A percentile compares a stretch with the other conserved stretches of the same genome.
phyloP scores from a whole-genome alignment of 495 filamentous ascomycete species.

The Trichoderma erinaceum region DNA sequence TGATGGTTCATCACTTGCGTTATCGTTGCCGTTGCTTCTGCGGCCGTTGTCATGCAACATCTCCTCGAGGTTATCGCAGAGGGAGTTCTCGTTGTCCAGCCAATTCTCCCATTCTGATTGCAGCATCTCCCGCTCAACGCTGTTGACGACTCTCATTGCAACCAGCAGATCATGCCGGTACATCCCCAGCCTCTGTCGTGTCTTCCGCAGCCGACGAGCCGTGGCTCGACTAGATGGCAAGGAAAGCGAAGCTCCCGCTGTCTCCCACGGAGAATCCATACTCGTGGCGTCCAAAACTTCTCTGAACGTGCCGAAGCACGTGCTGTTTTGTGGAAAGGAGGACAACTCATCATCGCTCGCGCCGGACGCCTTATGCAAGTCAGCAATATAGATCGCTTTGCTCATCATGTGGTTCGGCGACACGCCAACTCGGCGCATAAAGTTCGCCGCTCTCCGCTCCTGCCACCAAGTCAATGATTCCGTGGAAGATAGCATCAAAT shows the following conservation, averaged over 20 bases:
- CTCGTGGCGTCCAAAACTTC: conserved; percentile 47
- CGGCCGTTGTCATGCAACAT: conserved; percentile 34
- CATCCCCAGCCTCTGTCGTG: conserved; percentile 70
- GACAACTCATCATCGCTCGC: conserved; percentile 23
- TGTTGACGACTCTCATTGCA: conserved; percentile 83
- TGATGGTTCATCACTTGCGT: conserved; percentile 19
- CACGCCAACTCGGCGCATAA: conserved; percentile 76
- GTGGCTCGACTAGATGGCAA: conserved; percentile 51
- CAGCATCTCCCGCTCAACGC: conserved; percentile 77
- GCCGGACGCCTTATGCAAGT: conserved; percentile 64
- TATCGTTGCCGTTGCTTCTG: conserved; percentile 23
- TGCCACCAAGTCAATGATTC: conserved; percentile 72
- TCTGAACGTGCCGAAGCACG: conserved; percentile 51
- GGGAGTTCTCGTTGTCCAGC: conserved; percentile 63
- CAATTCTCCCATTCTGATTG: conserved; percentile 86
- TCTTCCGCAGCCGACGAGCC: conserved; percentile 62
- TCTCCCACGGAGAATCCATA: conserved; percentile 44
- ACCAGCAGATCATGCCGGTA: conserved; percentile 93
- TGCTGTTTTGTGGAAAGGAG: conserved; percentile 33
- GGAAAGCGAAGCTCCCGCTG: conserved; percentile 35
- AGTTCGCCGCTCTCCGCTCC: conserved; percentile 70
- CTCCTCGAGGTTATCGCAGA: conserved; percentile 60
- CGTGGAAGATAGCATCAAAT: conserved; percentile 63
- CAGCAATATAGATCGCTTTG: conserved; percentile 73
- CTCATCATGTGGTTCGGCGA: conserved; percentile 72